Conservation (phyloP, 495 filamentous ascomycete species). For the Annulohypoxylon stygium region DNA sequence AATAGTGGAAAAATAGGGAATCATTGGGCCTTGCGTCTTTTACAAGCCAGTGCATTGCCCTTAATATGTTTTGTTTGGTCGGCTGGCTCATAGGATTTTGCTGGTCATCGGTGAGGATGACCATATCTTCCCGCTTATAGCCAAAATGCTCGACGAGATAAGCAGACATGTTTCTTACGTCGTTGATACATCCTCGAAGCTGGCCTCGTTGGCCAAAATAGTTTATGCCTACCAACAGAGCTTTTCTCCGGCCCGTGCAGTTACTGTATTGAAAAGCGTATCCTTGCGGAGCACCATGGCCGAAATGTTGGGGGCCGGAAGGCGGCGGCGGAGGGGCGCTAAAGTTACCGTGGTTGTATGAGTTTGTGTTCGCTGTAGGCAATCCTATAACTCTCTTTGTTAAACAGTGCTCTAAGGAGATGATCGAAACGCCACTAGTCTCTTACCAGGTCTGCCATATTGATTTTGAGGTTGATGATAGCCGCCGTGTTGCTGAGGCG, state of each 20-base stretch:
- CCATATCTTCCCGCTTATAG: slow-evolving; percentile 98
- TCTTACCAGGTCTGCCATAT: slow-evolving; percentile 60
- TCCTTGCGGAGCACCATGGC: slow-evolving; percentile 78
- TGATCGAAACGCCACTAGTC: neutral
- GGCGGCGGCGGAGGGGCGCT: slow-evolving; percentile 72
- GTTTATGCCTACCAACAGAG: slow-evolving; percentile 96
- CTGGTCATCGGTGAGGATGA: slow-evolving; percentile 96
- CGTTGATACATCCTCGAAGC: slow-evolving; percentile 95
- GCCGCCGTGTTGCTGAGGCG: slow-evolving; percentile 59
- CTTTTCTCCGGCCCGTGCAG: slow-evolving; percentile 92
- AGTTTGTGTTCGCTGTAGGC: slow-evolving; percentile 63
- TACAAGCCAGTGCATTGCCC: slow-evolving; percentile 98
- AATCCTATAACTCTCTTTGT: slow-evolving; percentile 49
- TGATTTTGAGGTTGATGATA: slow-evolving; percentile 56
- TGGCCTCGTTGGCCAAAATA: slow-evolving; percentile 95
- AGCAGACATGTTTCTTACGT: slow-evolving; percentile 96
- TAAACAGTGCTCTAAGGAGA: neutral
- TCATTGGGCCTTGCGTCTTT: slow-evolving; percentile 95
- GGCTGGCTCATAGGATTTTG: slow-evolving; percentile 97
- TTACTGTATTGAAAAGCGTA: slow-evolving; percentile 93
- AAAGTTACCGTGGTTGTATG: slow-evolving; percentile 66
- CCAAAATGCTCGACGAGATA: slow-evolving; percentile 93
- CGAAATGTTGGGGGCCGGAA: slow-evolving; percentile 73
- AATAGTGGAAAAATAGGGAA: slow-evolving; percentile 98
- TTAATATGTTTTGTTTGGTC: slow-evolving; percentile 93